Evolutionary conservation across 768 basidiomycete genomes (phyloP).

Genomic region (Xerocomellus dryophilus): DNA sequence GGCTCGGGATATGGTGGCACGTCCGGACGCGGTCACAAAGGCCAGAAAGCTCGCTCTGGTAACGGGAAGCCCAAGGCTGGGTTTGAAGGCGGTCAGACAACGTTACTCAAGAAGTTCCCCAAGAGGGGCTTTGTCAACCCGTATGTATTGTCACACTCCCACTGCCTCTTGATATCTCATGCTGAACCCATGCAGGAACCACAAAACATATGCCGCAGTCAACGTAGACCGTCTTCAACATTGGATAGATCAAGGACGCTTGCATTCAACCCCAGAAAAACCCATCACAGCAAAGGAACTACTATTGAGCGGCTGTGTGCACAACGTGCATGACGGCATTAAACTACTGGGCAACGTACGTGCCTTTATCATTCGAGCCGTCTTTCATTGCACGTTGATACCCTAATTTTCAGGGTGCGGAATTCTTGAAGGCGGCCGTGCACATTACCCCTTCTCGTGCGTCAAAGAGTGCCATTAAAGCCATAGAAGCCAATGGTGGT

Average conservation of each 20-base stretch:
- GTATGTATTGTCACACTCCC: constrained; percentile 46
- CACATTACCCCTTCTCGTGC: constrained; percentile 83
- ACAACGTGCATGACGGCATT: constrained; percentile 85
- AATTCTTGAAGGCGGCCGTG: constrained; percentile 65
- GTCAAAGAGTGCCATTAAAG: constrained; percentile 79
- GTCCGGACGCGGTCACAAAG: constrained; percentile 91
- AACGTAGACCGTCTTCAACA: constrained; percentile 86
- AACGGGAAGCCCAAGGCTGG: constrained; percentile 76
- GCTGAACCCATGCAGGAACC: constrained; percentile 50
- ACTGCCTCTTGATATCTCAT: background rate
- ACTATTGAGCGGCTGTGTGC: constrained; percentile 82
- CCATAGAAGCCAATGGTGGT: constrained; percentile 80
- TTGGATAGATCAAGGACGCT: constrained; percentile 85
- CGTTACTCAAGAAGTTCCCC: constrained; percentile 84
- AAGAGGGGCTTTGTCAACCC: constrained; percentile 93
- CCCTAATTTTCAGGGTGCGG: constrained; percentile 48
- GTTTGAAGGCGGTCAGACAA: constrained; percentile 97
- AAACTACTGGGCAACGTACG: constrained; percentile 85
- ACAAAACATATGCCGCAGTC: constrained; percentile 74
- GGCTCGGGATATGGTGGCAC: constrained; percentile 91
- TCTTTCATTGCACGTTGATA: background rate
- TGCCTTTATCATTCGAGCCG: constrained; percentile 7
- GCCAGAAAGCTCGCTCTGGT: constrained; percentile 90
- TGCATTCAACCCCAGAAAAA: constrained; percentile 70
- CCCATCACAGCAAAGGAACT: constrained; percentile 89